Percentiles rank a stretch among this genome's conserved stretches.
Conservation (phyloP, 768 basidiomycete species). For the Leucosporidium scottii region DNA sequence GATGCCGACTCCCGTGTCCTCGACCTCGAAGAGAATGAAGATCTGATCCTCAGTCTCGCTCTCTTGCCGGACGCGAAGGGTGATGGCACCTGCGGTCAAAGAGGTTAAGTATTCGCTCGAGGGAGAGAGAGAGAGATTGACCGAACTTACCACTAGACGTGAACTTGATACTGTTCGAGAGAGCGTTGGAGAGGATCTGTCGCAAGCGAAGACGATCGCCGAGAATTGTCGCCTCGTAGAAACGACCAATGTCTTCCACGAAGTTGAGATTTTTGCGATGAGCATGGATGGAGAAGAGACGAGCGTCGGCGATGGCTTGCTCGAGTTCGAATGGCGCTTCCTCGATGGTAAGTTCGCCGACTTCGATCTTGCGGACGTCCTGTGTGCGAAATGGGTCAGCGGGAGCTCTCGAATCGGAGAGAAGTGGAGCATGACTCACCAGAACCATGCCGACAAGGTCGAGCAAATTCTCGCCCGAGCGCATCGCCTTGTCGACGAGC, state of each 20-base stretch:
- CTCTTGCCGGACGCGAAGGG: constrained; percentile 16
- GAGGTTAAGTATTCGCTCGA: not conserved
- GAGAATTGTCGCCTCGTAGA: constrained; percentile 20
- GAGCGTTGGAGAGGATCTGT: constrained; percentile 29
- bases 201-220: constrained; percentile 30
- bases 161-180: constrained; percentile 34
- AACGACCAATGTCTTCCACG: constrained; percentile 12
- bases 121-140: too few species aligned
- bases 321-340: constrained; percentile 20
- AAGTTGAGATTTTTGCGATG: constrained; percentile 27
- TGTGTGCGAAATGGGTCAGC: not conserved
- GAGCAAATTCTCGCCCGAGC: constrained; percentile 33
- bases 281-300: constrained; percentile 19
- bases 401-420: not conserved
- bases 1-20: constrained; percentile 35
- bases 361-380: constrained; percentile 36
- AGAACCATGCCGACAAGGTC: constrained; percentile 17
- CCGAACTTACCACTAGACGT: not conserved
- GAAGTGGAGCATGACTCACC: not conserved
- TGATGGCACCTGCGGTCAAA: constrained; percentile 13
- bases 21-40: constrained; percentile 14
- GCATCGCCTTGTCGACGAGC: constrained; percentile 27
- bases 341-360: constrained; percentile 30
- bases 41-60: constrained; percentile 10
- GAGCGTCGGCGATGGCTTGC: constrained; percentile 24